Conservation (phyloP, 441 rosid genomes). For the Omphalea diandra region DNA sequence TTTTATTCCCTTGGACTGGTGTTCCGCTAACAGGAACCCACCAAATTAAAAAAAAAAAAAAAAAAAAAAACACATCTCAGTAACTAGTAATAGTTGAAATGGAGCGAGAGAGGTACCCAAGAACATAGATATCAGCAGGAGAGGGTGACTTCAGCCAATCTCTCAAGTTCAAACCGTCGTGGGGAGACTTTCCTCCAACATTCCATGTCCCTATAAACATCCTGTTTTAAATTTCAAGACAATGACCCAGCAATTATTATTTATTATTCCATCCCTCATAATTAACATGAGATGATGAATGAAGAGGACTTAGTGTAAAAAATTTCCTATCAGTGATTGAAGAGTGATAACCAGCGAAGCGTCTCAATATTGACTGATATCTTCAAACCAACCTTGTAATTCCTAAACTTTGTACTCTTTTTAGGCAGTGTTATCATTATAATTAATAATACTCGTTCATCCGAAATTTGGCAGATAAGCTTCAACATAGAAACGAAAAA, state of each 20-base stretch:
- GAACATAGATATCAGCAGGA: slow-evolving; percentile 83
- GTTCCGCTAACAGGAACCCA: too few relatives aligned
- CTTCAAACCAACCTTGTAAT: slow-evolving; percentile 3
- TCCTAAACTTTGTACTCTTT: not conserved
- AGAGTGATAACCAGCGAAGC: slow-evolving; percentile 13
- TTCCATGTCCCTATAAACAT: slow-evolving; percentile 99
- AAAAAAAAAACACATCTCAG: too few relatives aligned
- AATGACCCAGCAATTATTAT: not conserved
- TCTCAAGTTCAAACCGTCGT: slow-evolving; percentile 62
- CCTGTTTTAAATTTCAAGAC: slow-evolving; percentile 38
- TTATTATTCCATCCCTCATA: not conserved
- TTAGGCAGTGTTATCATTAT: too few relatives aligned
- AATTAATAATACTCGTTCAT: too few relatives aligned
- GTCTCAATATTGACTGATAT: not conserved
- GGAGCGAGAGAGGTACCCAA: slow-evolving; percentile 50
- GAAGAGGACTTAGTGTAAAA: too few relatives aligned
- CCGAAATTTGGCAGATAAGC: too few relatives aligned
- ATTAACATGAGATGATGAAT: not conserved
- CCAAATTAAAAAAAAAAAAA: not conserved
- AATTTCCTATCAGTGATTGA: not conserved
- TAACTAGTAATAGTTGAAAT: too few relatives aligned
- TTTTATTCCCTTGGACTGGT: too few relatives aligned
- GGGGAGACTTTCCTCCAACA: slow-evolving; percentile 90
- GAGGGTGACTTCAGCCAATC: slow-evolving; percentile 68
- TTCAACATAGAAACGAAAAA: too few relatives aligned